Base-by-base conservation (phyloP, 805 yeast genomes). In the Cephaloascus albidus region DNA sequence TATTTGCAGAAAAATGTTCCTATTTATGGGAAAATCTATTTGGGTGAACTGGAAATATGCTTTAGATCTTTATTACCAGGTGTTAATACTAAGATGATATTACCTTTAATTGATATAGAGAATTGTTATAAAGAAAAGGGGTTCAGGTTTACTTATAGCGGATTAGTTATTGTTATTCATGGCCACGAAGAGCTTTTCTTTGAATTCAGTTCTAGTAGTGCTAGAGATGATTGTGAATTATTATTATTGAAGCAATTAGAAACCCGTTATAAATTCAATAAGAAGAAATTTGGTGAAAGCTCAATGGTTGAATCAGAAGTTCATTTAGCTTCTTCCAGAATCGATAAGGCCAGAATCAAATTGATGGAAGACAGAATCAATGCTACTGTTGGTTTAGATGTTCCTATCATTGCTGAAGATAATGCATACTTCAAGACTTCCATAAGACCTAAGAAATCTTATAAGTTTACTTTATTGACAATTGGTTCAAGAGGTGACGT, bases 401-500 rank as follows among this genome's bases (percentile, higher is more conserved):
- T 82, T 17, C 93, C 93, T 0, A 65, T 85, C 10, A 70, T 84
- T 18, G 58, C 83, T 37, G 88, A 81, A 48, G 83, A 78, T 37
- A 74, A 76, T 36, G 85, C 85, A 0, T 63, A 67, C 43, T 57
- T 65, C 42, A 65, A 69, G 36, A 73, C 76, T 0, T 71, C 61
- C 36, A 60, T 76, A 26, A 68, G 63, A 41, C 84, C 95, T 0
- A 53, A 67, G 1, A 68, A 74, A 38, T 58, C 76, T 2, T 72
- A 71, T 48, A 72, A 70, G 20, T 73, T 89, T 51, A 80, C 84
- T 0, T 61, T 87, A 36, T 59, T 90, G 42, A 90, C 97, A 0
- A 90, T 90, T 50, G 97, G 97, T 0, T 87, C 96, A 0, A 70
- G 97, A 42, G 97, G 97, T 27, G 97, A 90, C 59, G 97, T 90